These are phyloP conservation scores for Fusarium napiforme DNA, from an alignment of 2,329 filamentous ascomycete genomes.

Conservation along the genomic window DNA sequence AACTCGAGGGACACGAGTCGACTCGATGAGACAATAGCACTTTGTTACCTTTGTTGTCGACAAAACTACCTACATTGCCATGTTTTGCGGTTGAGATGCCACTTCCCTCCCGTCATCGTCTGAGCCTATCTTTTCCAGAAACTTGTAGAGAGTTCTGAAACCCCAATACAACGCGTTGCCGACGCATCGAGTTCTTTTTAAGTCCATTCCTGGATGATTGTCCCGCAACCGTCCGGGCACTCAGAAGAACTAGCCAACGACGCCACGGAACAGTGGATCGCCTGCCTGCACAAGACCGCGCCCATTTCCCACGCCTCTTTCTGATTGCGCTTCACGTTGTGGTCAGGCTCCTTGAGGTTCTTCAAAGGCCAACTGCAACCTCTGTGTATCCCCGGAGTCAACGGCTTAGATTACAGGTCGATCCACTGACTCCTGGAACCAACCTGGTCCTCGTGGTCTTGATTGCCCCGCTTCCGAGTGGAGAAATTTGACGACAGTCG, in stretches of 20 bases:
- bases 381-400: conserved; percentile 6
- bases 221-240: conserved; percentile 37
- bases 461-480: conserved; percentile 37
- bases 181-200: conserved; percentile 18
- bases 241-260: conserved; percentile 30
- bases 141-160: background rate
- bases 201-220: conserved; percentile 31
- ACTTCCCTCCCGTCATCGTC: background rate
- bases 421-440: conserved; percentile 22
- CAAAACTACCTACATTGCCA: background rate
- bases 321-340: conserved; percentile 20
- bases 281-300: conserved; percentile 26
- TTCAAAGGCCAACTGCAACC: background rate
- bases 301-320: conserved; percentile 30
- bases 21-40: conserved; percentile 20
- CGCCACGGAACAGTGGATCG: conserved; percentile 31
- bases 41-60: conserved; percentile 14
- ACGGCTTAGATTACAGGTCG: conserved; percentile 4
- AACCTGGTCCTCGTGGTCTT: conserved; percentile 32
- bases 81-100: background rate
- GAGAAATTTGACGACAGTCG: conserved; percentile 42
- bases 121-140: background rate
- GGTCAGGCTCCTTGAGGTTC: conserved; percentile 1
- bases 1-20: conserved; percentile 15
- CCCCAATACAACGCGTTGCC: background rate